A percentile compares a stretch with the other conserved stretches of the same genome.
Conservation (phyloP, 2,329 filamentous ascomycete genomes). For the Bisporella sp. region DNA sequence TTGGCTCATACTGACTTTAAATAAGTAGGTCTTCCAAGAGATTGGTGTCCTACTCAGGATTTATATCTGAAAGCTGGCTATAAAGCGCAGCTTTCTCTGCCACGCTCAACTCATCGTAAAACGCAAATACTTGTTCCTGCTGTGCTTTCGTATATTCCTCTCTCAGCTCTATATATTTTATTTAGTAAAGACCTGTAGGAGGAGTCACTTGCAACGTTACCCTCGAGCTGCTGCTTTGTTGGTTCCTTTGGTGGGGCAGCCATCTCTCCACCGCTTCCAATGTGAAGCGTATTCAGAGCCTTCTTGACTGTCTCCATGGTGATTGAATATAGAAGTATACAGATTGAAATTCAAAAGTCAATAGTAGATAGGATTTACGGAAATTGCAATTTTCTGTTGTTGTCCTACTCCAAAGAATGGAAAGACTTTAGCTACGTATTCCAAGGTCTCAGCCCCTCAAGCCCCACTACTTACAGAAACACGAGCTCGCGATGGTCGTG, state of each 20-base stretch:
- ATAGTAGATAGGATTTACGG: too few relatives aligned
- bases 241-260: constrained; percentile 26
- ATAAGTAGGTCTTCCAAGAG: not conserved
- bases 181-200: not conserved
- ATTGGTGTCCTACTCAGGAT: constrained; percentile 52
- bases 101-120: constrained; percentile 71
- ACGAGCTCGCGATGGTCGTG: too few relatives aligned
- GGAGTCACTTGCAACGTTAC: not conserved
- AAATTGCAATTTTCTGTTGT: too few relatives aligned
- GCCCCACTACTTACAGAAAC: too few relatives aligned
- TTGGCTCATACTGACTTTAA: too few relatives aligned
- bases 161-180: constrained; percentile 42
- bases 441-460: too few relatives aligned
- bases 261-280: constrained; percentile 21
- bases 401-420: too few relatives aligned
- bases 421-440: too few relatives aligned
- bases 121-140: constrained; percentile 79
- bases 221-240: constrained; percentile 33
- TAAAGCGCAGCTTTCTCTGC: constrained; percentile 73
- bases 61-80: constrained; percentile 73
- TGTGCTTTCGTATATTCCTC: constrained; percentile 66
- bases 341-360: not conserved
- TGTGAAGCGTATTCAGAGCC: constrained; percentile 38
- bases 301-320: constrained; percentile 35
- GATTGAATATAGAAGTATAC: not conserved